Conservation (phyloP, 192 early-diverging fungal species). For the Gamsiella multidivaricata region DNA sequence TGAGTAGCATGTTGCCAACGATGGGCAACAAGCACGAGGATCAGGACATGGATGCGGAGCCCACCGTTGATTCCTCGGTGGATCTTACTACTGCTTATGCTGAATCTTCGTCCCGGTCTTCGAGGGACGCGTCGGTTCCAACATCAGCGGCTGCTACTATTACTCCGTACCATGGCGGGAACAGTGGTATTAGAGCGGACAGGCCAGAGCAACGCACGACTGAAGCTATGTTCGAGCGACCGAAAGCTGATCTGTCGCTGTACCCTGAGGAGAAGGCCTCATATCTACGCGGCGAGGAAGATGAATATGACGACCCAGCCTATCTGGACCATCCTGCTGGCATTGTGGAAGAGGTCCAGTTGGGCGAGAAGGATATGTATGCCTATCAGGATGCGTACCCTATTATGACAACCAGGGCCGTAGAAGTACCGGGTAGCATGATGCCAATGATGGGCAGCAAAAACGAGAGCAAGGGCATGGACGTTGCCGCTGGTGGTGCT, state of each 20-base stretch:
- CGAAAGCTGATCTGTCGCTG: background rate
- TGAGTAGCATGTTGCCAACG: too few relatives aligned
- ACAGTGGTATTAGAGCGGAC: too few relatives aligned
- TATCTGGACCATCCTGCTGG: background rate
- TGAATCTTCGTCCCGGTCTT: too few relatives aligned
- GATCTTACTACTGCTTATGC: too few relatives aligned
- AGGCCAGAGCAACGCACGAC: constrained; percentile 5
- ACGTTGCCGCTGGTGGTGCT: too few relatives aligned
- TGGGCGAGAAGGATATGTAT: background rate
- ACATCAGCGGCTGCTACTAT: too few relatives aligned
- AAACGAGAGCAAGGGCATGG: too few relatives aligned
- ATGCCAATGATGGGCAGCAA: background rate
- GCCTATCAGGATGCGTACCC: constrained; percentile 4
- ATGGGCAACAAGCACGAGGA: too few relatives aligned
- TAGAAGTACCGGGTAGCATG: constrained; percentile 1
- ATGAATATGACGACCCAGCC: constrained; percentile 14
- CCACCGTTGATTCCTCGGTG: too few relatives aligned
- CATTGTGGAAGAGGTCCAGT: background rate
- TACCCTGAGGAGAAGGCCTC: constrained; percentile 19
- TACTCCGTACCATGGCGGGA: too few relatives aligned
- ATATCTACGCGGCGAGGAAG: constrained; percentile 13
- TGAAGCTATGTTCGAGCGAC: background rate
- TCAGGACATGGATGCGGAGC: too few relatives aligned
- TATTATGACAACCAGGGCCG: background rate
- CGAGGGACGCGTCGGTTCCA: too few relatives aligned